These are phyloP conservation scores for Cubamyces lactineus DNA, from an alignment of 768 basidiomycete species.

Conservation along the genomic window DNA sequence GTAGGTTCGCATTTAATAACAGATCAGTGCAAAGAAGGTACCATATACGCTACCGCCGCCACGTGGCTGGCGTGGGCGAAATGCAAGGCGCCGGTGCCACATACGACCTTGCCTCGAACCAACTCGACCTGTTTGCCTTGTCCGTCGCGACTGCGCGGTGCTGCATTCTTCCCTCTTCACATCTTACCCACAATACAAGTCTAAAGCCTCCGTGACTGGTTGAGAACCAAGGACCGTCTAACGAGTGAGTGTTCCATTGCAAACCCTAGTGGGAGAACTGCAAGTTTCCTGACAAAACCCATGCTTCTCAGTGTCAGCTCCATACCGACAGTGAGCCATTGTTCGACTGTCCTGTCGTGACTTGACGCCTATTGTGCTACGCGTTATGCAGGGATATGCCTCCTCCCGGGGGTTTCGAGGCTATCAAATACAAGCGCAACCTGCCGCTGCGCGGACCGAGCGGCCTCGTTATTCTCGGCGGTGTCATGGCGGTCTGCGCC, in stretches of 20 bases:
- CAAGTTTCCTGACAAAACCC: conserved; percentile 19
- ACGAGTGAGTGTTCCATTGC: conserved; percentile 19
- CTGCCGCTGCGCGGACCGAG: conserved; percentile 88
- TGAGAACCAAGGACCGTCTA: conserved; percentile 10
- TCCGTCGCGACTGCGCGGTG: conserved; percentile 12
- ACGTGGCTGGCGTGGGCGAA: conserved; percentile 23
- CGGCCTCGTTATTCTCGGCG: conserved; percentile 81
- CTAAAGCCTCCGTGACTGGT: conserved; percentile 4
- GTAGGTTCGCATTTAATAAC: background rate
- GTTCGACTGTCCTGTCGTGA: conserved; percentile 23
- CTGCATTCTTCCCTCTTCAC: conserved; percentile 6
- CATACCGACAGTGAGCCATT: conserved; percentile 63
- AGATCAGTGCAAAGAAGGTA: background rate
- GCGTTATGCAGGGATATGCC: conserved; percentile 82
- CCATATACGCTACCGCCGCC: conserved; percentile 6
- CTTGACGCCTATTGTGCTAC: conserved; percentile 13
- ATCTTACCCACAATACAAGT: conserved; percentile 1
- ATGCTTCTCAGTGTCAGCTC: conserved; percentile 52
- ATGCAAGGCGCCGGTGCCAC: conserved; percentile 14
- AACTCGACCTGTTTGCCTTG: conserved; percentile 17
- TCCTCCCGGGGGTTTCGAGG: conserved; percentile 89
- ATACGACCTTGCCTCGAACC: conserved; percentile 17
- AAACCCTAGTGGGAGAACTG: conserved; percentile 6
- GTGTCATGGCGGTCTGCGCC: conserved; percentile 82
- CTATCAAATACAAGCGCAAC: conserved; percentile 94